phyloP scores from a whole-genome alignment of 2,329 filamentous ascomycete species.

The Huntiella moniliformis region DNA sequence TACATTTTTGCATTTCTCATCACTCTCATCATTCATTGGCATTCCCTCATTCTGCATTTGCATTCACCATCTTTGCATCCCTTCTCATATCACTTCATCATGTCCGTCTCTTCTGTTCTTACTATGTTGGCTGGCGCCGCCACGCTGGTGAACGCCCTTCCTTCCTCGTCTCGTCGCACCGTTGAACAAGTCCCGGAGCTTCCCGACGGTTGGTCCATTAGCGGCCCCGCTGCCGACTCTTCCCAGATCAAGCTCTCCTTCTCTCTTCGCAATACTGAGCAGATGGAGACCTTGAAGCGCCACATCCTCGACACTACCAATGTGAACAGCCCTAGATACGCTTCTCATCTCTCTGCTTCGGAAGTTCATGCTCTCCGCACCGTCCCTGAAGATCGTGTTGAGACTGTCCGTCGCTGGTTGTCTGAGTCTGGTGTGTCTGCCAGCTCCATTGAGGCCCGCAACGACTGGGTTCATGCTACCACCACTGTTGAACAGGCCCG shows the following conservation, averaged over 20 bases:
- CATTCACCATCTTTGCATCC: background rate
- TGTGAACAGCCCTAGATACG: constrained; percentile 27
- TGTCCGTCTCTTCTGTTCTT: constrained; percentile 8
- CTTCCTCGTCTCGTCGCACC: constrained; percentile 5
- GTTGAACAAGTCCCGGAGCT: constrained; percentile 11
- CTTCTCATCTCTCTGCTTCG: constrained; percentile 21
- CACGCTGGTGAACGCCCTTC: constrained; percentile 3
- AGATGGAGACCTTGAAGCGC: constrained; percentile 9
- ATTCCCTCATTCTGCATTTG: background rate
- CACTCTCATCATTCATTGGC: background rate
- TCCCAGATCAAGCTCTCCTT: constrained; percentile 10
- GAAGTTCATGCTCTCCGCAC: constrained; percentile 21
- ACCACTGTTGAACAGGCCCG: constrained; percentile 23
- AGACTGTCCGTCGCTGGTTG: constrained; percentile 25
- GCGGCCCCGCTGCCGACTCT: constrained; percentile 2
- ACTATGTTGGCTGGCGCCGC: constrained; percentile 6
- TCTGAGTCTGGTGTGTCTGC: constrained; percentile 20
- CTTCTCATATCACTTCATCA: background rate
- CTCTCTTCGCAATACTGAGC: constrained; percentile 11
- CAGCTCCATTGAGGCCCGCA: constrained; percentile 15
- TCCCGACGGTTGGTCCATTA: constrained; percentile 10
- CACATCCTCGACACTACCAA: constrained; percentile 20
- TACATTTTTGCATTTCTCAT: background rate
- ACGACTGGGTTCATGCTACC: constrained; percentile 25
- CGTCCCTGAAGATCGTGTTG: constrained; percentile 19